Base-by-base conservation (phyloP, 768 basidiomycete genomes). In the Russula emetica region DNA sequence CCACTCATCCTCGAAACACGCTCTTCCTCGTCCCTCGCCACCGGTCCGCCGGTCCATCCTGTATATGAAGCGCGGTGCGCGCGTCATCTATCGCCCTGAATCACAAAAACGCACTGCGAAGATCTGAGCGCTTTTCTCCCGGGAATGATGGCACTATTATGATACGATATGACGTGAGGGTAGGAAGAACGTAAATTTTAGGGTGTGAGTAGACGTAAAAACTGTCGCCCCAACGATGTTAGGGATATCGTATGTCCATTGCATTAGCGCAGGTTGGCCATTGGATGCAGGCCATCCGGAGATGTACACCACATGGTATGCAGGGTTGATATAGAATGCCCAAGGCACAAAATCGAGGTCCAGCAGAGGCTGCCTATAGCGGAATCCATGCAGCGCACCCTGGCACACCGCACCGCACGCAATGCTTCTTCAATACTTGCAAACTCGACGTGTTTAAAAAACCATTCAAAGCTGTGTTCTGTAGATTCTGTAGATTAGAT, bases 301-400 rank as follows among this genome's bases (percentile, higher is more conserved):
- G n/a, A n/a, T 42, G 22, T 60, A 26, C 30, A 60, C 63, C 18
- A 51, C 28, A 24, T 54, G 58, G 14, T 64, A 64, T 10, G 11
- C 2, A 8, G 22, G 38, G 3, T 47, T 54, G 30, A 64, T 22
- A 40, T 55, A 36, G 30, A 60, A 50, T 9, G n/a, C 2, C 55
- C 55, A 62, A 8, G 20, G 51, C 6, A n/a, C n/a, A n/a, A n/a
- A n/a, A n/a, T n/a, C n/a, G n/a, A n/a, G n/a, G n/a, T n/a, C n/a
- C n/a, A n/a, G n/a, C n/a, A n/a, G n/a, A n/a, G n/a, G 66, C 62
- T 54, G n/a, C 36, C 4, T 10, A 4, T 64, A 59, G 16, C 62
- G 52, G 47, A 66, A 66, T 20, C 66, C 62, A 22, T 55, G 47
- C 4, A 24, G 32, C 7, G 45, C 58, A 16, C 56, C 62, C 36